These are phyloP conservation scores for Ceratocystis diversiconidia DNA, from an alignment of 2,329 filamentous ascomycete genomes.

Conservation along the genomic window DNA sequence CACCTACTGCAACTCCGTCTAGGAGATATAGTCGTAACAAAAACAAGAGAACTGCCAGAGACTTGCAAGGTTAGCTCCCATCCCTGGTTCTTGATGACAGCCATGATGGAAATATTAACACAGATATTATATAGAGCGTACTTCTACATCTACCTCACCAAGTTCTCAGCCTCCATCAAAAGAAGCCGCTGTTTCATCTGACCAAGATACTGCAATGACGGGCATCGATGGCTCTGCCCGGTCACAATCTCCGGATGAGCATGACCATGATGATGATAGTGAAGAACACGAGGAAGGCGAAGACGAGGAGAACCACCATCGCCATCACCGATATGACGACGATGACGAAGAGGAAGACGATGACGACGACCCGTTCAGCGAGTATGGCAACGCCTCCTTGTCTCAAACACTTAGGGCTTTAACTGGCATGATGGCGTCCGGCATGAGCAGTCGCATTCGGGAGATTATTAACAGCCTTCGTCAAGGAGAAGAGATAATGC, in stretches of 20 bases:
- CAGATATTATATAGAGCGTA: background rate
- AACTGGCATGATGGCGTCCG: constrained; percentile 72
- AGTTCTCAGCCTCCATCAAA: constrained; percentile 37
- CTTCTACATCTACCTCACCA: constrained; percentile 20
- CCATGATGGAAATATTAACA: background rate
- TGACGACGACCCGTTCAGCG: constrained; percentile 49
- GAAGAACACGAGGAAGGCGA: constrained; percentile 9
- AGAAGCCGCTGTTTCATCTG: constrained; percentile 36
- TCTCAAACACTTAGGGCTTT: constrained; percentile 73
- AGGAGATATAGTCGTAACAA: constrained; percentile 21
- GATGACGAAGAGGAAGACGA: constrained; percentile 52
- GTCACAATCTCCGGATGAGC: constrained; percentile 30
- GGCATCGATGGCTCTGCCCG: constrained; percentile 46
- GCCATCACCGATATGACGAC: constrained; percentile 26
- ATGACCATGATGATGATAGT: constrained; percentile 13
- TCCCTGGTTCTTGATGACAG: background rate
- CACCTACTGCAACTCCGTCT: constrained; percentile 7
- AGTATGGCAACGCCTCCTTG: constrained; percentile 45
- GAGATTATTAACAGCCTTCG: constrained; percentile 63
- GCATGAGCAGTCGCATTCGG: constrained; percentile 63
- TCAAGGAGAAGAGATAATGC: constrained; percentile 74
- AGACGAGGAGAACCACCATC: constrained; percentile 19
- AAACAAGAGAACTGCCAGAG: background rate
- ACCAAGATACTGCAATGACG: constrained; percentile 57
- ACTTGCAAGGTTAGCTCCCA: constrained; percentile 8